Percentiles rank a stretch among this genome's conserved stretches.
Conservation (phyloP, 192 early-diverging fungal species). For the Podila horticola region DNA sequence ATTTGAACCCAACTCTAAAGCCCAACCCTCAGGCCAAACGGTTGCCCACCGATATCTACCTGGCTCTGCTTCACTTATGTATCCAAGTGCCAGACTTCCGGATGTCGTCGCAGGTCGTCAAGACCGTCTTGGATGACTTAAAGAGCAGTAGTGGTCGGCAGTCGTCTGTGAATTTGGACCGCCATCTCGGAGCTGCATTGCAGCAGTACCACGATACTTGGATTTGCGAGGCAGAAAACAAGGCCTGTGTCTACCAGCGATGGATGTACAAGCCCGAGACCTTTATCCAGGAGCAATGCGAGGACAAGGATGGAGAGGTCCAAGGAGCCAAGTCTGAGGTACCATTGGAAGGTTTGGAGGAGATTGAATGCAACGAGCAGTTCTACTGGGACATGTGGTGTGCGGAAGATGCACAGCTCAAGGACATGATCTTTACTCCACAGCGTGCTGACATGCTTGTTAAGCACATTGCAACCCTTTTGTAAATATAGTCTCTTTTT, state of each 20-base stretch:
- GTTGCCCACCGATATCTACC: constrained; percentile 23
- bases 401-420: constrained; percentile 10
- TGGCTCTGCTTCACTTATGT: constrained; percentile 32
- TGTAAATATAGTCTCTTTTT: constrained; percentile 22
- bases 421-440: constrained; percentile 13
- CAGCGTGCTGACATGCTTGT: constrained; percentile 22
- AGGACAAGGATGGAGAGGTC: constrained; percentile 1
- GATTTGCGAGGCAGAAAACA: constrained; percentile 10
- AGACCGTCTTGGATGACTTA: constrained; percentile 38
- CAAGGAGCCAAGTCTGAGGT: not conserved
- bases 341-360: not conserved
- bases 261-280: constrained; percentile 1
- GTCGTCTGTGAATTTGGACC: constrained; percentile 5
- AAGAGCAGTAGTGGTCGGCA: constrained; percentile 2
- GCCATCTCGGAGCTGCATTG: constrained; percentile 29
- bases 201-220: constrained; percentile 39
- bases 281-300: not conserved
- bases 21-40: constrained; percentile 24
- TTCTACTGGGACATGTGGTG: constrained; percentile 46
- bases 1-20: constrained; percentile 32
- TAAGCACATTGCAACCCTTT: constrained; percentile 25
- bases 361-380: constrained; percentile 21
- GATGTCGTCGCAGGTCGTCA: constrained; percentile 33
- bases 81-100: constrained; percentile 24
- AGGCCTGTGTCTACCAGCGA: not conserved